Base-by-base conservation (phyloP, 306 rosid genomes). In the Quillaja saponaria region DNA sequence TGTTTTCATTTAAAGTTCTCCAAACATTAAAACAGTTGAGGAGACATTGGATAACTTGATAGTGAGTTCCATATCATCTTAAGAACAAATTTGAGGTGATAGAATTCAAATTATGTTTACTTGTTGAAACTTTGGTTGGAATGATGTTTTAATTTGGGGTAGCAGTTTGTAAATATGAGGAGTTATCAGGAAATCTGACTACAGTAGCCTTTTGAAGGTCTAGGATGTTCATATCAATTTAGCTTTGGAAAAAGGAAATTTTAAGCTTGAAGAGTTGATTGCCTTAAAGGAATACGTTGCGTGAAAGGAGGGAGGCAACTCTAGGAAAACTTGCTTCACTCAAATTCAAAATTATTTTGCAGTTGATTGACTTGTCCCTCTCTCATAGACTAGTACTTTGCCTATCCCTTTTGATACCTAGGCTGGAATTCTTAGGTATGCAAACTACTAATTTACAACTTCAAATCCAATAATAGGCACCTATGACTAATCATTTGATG, bases 251-350 rank as follows among this genome's bases (percentile, higher is more conserved):
- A 19, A 25, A 25, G 4, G 31, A 4, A 4, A 1, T 25, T 1
- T 25, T 38, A 16, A 69, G 13, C 10, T 39, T 38, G 50, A 70
- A 54, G 34, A 21, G 52, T 55, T 34, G 51, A 19, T 31, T 41
- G 19, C 45, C 45, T 68, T 63, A 34, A 55, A 19, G 50, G 47
- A 55, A 61, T 63, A 61, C 47, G 21, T n/a, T 14, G 49, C 79
- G 31, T 1, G 31, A 4, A 25, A 25, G 31, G 31, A 25, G 31
- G 31, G 3, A 25, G 31, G 31, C 31, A 4, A 4, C 31, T 1
- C 31, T 2, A 25, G 31, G 2, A 1, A 25, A 25, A 25, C 31
- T 25, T 25, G 31, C 2, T 4, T 25, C 31, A 25, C 31, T 25
- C 31, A 25, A 25, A 25, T 4, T 25, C 31, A 25, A 25, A 25